Evolutionary conservation across 345 rosid genomes (phyloP).

Genomic region (Ceriops tagal): DNA sequence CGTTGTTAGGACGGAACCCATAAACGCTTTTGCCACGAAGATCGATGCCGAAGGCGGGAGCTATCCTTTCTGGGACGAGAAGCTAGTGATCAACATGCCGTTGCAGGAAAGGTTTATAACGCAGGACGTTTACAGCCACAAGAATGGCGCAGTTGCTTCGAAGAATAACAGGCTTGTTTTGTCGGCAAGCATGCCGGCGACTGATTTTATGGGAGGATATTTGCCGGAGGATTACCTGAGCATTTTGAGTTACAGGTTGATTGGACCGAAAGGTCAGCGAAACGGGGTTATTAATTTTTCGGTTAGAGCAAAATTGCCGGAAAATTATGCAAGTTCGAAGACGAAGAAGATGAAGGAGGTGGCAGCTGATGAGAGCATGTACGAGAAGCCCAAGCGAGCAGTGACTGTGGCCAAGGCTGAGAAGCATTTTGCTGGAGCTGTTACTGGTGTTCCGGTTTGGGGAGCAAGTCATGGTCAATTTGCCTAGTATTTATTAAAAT

Average conservation of each 20-base stretch:
- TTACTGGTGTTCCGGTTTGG: conserved; percentile 52
- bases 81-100: conserved; percentile 14
- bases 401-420: conserved; percentile 11
- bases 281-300: conserved; percentile 33
- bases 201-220: conserved; percentile 30
- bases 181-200: conserved; percentile 14
- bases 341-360: conserved; percentile 5
- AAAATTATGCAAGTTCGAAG: conserved; percentile 1
- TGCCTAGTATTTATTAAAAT: not conserved
- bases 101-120: not conserved
- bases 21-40: conserved; percentile 9
- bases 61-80: conserved; percentile 24
- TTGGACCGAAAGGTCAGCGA: conserved; percentile 14
- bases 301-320: conserved; percentile 15
- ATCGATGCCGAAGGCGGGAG: conserved; percentile 13
- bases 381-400: conserved; percentile 10
- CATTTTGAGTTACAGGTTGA: conserved; percentile 29
- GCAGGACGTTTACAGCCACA: conserved; percentile 18
- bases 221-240: conserved; percentile 20
- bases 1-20: conserved; percentile 5
- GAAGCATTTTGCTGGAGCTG: conserved; percentile 23
- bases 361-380: not conserved
- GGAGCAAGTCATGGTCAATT: conserved; percentile 9
- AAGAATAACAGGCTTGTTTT: conserved; percentile 17
- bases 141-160: not conserved